A percentile compares a stretch with the other conserved stretches of the same genome.
These are phyloP conservation scores for Aspergillus terreus DNA, from an alignment of 2,329 filamentous ascomycete genomes.

Conservation along the genomic window DNA sequence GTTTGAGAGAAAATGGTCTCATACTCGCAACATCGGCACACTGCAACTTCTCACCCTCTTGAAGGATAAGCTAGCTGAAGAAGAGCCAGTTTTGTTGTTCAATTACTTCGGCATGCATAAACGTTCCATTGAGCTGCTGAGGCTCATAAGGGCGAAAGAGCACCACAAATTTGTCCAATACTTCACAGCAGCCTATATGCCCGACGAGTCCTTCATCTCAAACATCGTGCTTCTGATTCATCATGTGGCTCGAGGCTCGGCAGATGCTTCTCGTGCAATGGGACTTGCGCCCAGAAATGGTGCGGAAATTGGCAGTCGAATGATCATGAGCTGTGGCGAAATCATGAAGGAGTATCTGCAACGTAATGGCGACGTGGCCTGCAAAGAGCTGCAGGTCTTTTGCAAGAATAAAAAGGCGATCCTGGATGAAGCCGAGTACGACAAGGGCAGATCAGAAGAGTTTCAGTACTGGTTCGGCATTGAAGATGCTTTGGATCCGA, in stretches of 20 bases:
- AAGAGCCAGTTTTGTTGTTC: constrained; percentile 24
- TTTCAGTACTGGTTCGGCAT: constrained; percentile 12
- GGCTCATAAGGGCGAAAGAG: constrained; percentile 23
- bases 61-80: constrained; percentile 22
- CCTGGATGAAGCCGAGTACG: constrained; percentile 13
- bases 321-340: constrained; percentile 22
- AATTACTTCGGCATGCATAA: constrained; percentile 32
- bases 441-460: constrained; percentile 11
- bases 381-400: constrained; percentile 25
- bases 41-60: constrained; percentile 24
- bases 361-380: constrained; percentile 24
- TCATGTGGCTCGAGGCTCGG: constrained; percentile 21
- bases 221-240: constrained; percentile 23
- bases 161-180: constrained; percentile 27
- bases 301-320: constrained; percentile 15
- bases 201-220: constrained; percentile 22
- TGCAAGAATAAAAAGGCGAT: constrained; percentile 23
- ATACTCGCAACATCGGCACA: constrained; percentile 17
- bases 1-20: constrained; percentile 16
- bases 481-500: constrained; percentile 17
- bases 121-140: constrained; percentile 23
- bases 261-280: constrained; percentile 10
- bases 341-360: constrained; percentile 24
- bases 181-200: constrained; percentile 22
- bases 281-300: constrained; percentile 7